These are phyloP conservation scores for Cercospora sp. DNA, from an alignment of 2,329 filamentous ascomycete genomes.

Conservation along the genomic window DNA sequence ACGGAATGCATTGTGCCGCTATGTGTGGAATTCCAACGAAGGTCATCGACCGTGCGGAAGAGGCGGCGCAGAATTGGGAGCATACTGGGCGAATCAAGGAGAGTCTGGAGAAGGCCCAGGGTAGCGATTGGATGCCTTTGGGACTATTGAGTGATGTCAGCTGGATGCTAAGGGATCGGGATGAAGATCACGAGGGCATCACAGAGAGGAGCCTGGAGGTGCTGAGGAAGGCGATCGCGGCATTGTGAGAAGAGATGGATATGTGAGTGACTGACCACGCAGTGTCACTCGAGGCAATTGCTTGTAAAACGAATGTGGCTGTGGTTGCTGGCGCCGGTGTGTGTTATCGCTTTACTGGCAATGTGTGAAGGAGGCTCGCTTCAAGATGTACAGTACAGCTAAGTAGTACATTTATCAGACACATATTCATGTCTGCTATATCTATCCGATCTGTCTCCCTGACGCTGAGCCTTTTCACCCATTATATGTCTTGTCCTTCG, in stretches of 20 bases:
- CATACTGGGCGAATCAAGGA: constrained; percentile 89
- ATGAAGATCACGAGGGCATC: constrained; percentile 39
- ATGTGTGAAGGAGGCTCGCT: not conserved
- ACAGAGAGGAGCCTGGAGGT: constrained; percentile 57
- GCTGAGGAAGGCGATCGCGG: constrained; percentile 57
- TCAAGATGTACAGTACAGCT: not conserved
- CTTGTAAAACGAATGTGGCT: not conserved
- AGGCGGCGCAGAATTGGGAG: constrained; percentile 89
- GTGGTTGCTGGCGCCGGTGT: not conserved
- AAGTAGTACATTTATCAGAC: not conserved
- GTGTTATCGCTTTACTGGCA: not conserved
- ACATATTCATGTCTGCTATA: not conserved
- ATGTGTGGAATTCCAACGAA: constrained; percentile 92
- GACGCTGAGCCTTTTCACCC: not conserved
- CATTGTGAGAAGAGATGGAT: constrained; percentile 42
- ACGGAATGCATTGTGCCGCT: constrained; percentile 97
- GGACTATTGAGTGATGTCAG: constrained; percentile 86
- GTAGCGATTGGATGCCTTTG: constrained; percentile 76
- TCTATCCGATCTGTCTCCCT: not conserved
- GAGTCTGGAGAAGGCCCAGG: constrained; percentile 71
- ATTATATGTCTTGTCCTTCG: not conserved
- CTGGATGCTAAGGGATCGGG: constrained; percentile 64
- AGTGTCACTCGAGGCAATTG: not conserved
- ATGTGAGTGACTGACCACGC: not conserved
- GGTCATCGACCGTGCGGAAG: constrained; percentile 83